These are phyloP conservation scores for Coelastrella sp. DNA, from an alignment of 139 green algal species.

Conservation along the genomic window DNA sequence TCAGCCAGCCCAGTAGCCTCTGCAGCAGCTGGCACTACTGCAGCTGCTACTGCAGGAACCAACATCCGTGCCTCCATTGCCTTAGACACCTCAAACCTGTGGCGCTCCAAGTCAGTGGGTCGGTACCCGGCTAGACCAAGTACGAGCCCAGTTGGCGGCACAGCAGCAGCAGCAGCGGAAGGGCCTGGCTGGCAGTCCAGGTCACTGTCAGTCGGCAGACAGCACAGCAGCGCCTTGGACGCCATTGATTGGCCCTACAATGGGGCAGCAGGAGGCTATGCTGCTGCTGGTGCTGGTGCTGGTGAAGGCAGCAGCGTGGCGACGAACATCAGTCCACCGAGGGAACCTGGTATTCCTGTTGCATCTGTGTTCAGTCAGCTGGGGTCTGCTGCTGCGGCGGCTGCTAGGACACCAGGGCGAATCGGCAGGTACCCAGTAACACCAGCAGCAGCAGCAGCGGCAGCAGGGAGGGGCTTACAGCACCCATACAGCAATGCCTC, in stretches of 20 bases:
- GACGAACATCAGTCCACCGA: slow-evolving; percentile 9
- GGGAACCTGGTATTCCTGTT: background rate
- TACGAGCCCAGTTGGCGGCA: background rate
- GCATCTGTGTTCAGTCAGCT: background rate
- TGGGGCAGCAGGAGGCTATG: background rate
- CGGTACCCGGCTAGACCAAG: too few species aligned
- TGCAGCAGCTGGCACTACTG: too few species aligned
- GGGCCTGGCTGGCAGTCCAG: background rate
- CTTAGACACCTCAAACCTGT: too few species aligned
- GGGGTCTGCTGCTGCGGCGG: background rate
- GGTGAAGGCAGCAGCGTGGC: background rate
- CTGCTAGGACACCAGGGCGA: background rate
- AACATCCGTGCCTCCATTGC: too few species aligned
- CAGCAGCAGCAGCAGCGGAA: background rate
- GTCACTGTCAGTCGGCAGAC: slow-evolving; percentile 11
- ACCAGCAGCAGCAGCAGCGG: background rate
- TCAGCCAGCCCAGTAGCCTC: too few species aligned
- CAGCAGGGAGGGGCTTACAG: background rate
- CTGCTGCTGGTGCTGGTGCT: background rate
- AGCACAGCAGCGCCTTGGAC: background rate
- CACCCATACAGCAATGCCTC: background rate
- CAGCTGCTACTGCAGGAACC: too few species aligned
- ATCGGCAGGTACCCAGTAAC: background rate
- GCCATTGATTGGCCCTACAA: background rate
- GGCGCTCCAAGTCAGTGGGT: too few species aligned